Conservation (phyloP, 495 filamentous ascomycete species). For the Poronia punctata region DNA sequence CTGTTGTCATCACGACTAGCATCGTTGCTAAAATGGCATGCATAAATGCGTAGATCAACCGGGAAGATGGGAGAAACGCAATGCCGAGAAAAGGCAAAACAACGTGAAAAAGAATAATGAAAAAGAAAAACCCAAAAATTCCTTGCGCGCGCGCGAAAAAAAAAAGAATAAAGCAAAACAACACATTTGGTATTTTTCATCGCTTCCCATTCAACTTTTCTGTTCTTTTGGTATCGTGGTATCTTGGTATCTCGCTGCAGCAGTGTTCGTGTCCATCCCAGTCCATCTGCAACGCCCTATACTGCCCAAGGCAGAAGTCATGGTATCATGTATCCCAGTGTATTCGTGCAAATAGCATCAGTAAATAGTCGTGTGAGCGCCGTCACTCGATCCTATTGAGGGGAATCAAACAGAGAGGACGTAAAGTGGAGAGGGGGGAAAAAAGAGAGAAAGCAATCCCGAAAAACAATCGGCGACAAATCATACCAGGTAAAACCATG, state of each 20-base stretch:
- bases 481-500: slow-evolving; percentile 18
- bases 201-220: slow-evolving; percentile 20
- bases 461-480: slow-evolving; percentile 10
- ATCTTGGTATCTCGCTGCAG: slow-evolving; percentile 29
- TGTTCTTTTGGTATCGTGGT: slow-evolving; percentile 32
- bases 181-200: slow-evolving; percentile 21
- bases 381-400: slow-evolving; percentile 11
- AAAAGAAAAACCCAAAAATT: slow-evolving; percentile 15
- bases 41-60: too few relatives aligned
- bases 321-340: slow-evolving; percentile 31
- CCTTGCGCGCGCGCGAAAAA: slow-evolving; percentile 17
- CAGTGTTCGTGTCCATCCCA: too few relatives aligned
- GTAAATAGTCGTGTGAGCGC: slow-evolving; percentile 19
- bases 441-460: slow-evolving; percentile 3
- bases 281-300: slow-evolving; percentile 30
- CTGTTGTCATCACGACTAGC: too few relatives aligned
- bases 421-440: slow-evolving; percentile 1
- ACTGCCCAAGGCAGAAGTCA: slow-evolving; percentile 24
- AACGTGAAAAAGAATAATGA: slow-evolving; percentile 4
- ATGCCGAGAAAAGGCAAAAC: too few relatives aligned
- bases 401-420: slow-evolving; percentile 5
- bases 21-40: too few relatives aligned
- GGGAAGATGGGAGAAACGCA: too few relatives aligned
- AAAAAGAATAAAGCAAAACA: slow-evolving; percentile 15
- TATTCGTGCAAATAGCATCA: slow-evolving; percentile 29